These are phyloP conservation scores for Leccinum longicurvipes DNA, from an alignment of 768 basidiomycete genomes.

Conservation along the genomic window DNA sequence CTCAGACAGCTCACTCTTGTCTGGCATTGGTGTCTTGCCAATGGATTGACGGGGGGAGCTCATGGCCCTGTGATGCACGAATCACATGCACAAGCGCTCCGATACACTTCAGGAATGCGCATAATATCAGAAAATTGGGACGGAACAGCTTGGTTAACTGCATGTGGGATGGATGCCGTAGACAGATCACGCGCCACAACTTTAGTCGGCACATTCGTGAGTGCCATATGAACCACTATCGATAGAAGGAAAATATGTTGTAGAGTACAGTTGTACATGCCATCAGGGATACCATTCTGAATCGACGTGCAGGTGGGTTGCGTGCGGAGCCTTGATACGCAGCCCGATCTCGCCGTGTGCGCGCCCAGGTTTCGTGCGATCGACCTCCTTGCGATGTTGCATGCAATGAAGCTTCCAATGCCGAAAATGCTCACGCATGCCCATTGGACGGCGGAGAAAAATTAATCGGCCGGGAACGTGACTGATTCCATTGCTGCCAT, in stretches of 20 bases:
- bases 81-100: not conserved
- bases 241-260: not conserved
- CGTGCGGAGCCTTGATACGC: not conserved
- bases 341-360: not conserved
- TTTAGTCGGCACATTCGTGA: not conserved
- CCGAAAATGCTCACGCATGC: constrained; percentile 59
- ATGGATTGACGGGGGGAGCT: not conserved
- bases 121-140: not conserved
- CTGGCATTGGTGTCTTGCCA: not conserved
- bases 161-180: not conserved
- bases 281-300: too few species aligned
- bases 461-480: constrained; percentile 83
- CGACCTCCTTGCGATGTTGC: constrained; percentile 82
- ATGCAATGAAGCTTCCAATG: constrained; percentile 62
- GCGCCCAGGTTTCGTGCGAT: constrained; percentile 72
- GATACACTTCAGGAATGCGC: not conserved
- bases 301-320: constrained; percentile 68
- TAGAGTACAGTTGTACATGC: too few species aligned
- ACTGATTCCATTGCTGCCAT: constrained; percentile 77
- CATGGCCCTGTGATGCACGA: not conserved
- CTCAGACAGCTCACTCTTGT: not conserved
- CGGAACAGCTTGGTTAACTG: not conserved
- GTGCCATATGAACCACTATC: not conserved
- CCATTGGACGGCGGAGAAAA: constrained; percentile 82
- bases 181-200: not conserved